A percentile compares a stretch with the other conserved stretches of the same genome.
These are phyloP conservation scores for Ulmus americana DNA, from an alignment of 331 rosid species.

Conservation along the genomic window DNA sequence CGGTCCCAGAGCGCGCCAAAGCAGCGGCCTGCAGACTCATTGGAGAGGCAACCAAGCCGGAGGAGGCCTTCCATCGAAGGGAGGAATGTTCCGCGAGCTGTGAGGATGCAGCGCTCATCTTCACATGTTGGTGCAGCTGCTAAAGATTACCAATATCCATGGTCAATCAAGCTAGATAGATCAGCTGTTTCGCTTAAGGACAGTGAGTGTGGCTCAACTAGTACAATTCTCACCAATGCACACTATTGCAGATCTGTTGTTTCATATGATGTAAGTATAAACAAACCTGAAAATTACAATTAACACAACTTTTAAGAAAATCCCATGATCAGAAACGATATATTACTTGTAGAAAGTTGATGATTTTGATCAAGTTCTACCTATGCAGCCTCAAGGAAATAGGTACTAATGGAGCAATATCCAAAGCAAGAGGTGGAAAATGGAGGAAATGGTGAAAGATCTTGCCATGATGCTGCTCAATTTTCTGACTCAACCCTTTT, in stretches of 20 bases:
- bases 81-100: slow-evolving; percentile 73
- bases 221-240: slow-evolving; percentile 60
- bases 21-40: slow-evolving; percentile 60
- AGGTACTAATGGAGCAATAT: slow-evolving; percentile 26
- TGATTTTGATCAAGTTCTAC: background rate
- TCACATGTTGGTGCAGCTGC: slow-evolving; percentile 70
- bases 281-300: background rate
- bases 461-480: slow-evolving; percentile 24
- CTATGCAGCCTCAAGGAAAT: slow-evolving; percentile 48
- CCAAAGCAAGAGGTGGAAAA: slow-evolving; percentile 3
- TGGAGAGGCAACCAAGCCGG: slow-evolving; percentile 66
- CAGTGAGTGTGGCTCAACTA: slow-evolving; percentile 86
- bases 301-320: background rate
- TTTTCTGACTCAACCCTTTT: slow-evolving; percentile 1
- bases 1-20: slow-evolving; percentile 90
- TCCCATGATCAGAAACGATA: background rate
- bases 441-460: slow-evolving; percentile 3
- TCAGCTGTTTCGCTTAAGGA: slow-evolving; percentile 65
- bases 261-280: slow-evolving; percentile 56
- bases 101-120: slow-evolving; percentile 84
- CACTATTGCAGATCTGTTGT: slow-evolving; percentile 64
- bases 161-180: slow-evolving; percentile 73
- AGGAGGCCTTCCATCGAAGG: slow-evolving; percentile 64
- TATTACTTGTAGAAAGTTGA: background rate
- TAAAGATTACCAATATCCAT: slow-evolving; percentile 57